A percentile compares a stretch with the other conserved stretches of the same genome.
These are phyloP conservation scores for Leccinum imitatum DNA, from an alignment of 768 basidiomycete species.

Conservation along the genomic window DNA sequence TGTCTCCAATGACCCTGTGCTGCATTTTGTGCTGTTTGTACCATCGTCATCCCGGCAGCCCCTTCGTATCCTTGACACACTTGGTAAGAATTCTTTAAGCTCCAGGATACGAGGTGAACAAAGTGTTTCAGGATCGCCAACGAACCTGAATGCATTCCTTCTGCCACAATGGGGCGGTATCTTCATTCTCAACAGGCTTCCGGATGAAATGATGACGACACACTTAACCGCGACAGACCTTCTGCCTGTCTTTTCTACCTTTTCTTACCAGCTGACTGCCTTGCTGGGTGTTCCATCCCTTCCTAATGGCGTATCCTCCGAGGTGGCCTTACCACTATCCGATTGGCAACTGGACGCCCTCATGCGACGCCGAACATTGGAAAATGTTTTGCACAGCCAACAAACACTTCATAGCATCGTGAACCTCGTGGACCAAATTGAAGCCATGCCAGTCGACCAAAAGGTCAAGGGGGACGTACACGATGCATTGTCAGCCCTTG, in stretches of 20 bases:
- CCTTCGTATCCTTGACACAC: slow-evolving; percentile 57
- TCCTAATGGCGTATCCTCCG: slow-evolving; percentile 44
- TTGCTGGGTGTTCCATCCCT: slow-evolving; percentile 80
- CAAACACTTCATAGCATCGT: slow-evolving; percentile 83
- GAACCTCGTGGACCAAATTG: slow-evolving; percentile 79
- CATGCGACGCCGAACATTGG: slow-evolving; percentile 62
- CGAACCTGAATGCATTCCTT: slow-evolving; percentile 69
- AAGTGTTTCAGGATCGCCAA: slow-evolving; percentile 41
- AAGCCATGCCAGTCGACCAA: slow-evolving; percentile 87
- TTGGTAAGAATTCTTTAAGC: slow-evolving; percentile 39
- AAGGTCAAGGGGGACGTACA: slow-evolving; percentile 74
- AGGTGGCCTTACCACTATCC: slow-evolving; percentile 38
- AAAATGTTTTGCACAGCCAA: slow-evolving; percentile 65
- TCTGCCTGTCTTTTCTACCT: slow-evolving; percentile 55
- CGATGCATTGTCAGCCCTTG: slow-evolving; percentile 67
- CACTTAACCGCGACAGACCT: slow-evolving; percentile 43
- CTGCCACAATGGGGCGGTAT: slow-evolving; percentile 95
- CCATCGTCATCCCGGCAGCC: slow-evolving; percentile 72
- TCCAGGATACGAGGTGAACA: slow-evolving; percentile 9
- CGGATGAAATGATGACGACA: slow-evolving; percentile 22
- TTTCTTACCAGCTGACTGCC: slow-evolving; percentile 67
- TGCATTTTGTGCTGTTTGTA: slow-evolving; percentile 89
- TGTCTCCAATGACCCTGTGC: slow-evolving; percentile 88
- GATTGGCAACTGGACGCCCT: slow-evolving; percentile 85
- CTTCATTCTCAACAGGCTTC: slow-evolving; percentile 64